These are phyloP conservation scores for Ampelomyces quisqualis DNA, from an alignment of 2,329 filamentous ascomycete species.

Conservation along the genomic window DNA sequence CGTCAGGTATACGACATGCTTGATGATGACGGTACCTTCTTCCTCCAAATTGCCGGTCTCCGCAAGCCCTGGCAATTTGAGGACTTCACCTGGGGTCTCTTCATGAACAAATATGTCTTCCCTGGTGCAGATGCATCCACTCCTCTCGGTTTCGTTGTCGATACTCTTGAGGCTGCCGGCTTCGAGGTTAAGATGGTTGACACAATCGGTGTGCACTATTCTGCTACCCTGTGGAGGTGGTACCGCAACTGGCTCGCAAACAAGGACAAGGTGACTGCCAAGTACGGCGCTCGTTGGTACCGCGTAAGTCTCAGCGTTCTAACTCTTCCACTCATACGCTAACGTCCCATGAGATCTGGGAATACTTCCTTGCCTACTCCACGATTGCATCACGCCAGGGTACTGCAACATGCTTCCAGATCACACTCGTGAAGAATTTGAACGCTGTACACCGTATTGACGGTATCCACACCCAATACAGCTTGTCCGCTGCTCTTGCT, in stretches of 20 bases:
- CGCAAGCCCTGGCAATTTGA: conserved; percentile 97
- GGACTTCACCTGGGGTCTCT: conserved; percentile 95
- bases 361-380: conserved; percentile 84
- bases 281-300: conserved; percentile 96
- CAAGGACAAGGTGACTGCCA: conserved; percentile 85
- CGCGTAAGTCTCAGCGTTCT: conserved; percentile 61
- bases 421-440: conserved; percentile 84
- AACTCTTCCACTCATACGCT: neutral
- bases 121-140: conserved; percentile 94
- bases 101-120: conserved; percentile 99
- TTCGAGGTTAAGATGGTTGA: conserved; percentile 92
- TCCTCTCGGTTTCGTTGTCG: conserved; percentile 83
- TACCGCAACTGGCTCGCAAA: conserved; percentile 98
- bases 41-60: conserved; percentile 91
- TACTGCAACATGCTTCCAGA: conserved; percentile 81
- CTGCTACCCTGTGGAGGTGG: conserved; percentile 95
- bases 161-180: conserved; percentile 79
- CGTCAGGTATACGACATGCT: conserved; percentile 92
- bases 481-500: conserved; percentile 65
- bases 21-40: conserved; percentile 93
- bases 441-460: conserved; percentile 82
- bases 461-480: conserved; percentile 69
- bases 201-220: conserved; percentile 95
- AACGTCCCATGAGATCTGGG: conserved; percentile 70
- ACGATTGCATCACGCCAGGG: conserved; percentile 84